phyloP scores from a whole-genome alignment of 2,329 filamentous ascomycete genomes.

The Cordyceps militaris region DNA sequence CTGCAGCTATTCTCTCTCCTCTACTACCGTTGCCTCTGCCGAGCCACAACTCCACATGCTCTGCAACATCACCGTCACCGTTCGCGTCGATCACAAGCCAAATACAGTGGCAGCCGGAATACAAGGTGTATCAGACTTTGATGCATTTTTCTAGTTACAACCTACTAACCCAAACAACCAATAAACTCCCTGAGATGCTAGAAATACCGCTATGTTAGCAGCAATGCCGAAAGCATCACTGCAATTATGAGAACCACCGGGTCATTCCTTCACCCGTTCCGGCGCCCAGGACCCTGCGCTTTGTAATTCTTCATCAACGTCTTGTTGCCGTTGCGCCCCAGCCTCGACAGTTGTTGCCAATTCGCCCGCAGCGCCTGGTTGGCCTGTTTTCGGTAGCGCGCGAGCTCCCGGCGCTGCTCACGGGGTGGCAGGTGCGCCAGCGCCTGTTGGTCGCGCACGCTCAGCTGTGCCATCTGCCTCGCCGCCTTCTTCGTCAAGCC shows the following conservation, averaged over 20 bases:
- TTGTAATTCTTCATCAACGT: conserved; percentile 7
- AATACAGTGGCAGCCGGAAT: not conserved
- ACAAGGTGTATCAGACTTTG: not conserved
- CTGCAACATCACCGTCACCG: not conserved
- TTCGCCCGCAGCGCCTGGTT: not conserved
- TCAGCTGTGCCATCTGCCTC: conserved; percentile 9
- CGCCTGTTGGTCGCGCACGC: conserved; percentile 6
- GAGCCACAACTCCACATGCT: not conserved
- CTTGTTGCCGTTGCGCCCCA: conserved; percentile 11
- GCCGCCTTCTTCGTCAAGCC: not conserved
- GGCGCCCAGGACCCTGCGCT: not conserved
- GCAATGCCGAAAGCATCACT: not conserved
- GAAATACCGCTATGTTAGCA: not conserved
- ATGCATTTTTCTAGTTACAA: not conserved
- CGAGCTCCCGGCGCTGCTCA: conserved; percentile 8
- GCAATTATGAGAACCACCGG: not conserved
- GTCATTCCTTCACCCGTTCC: not conserved
- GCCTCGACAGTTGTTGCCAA: not conserved
- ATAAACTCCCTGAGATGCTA: not conserved
- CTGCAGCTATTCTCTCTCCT: not conserved
- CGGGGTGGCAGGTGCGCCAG: conserved; percentile 7
- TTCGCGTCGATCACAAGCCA: not conserved
- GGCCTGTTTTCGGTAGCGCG: not conserved
- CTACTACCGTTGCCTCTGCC: not conserved
- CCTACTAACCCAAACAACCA: not conserved